These are phyloP conservation scores for Crithidia fasciculata DNA, from an alignment of 208 protist genomes.

Conservation along the genomic window DNA sequence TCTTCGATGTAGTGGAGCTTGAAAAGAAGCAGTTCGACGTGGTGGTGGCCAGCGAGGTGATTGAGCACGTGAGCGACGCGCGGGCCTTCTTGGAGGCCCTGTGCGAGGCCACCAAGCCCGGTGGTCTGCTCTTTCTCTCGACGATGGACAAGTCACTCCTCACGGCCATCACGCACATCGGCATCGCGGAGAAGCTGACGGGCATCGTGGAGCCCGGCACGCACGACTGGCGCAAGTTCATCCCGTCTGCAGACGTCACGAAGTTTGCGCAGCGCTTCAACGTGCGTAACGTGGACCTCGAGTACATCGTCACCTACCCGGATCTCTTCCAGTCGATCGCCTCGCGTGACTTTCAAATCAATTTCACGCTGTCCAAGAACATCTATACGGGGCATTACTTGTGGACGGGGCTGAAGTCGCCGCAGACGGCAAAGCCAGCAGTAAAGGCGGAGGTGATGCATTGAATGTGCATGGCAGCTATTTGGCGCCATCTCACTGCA, in stretches of 20 bases:
- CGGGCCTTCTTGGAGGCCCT: constrained; percentile 82
- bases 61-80: constrained; percentile 93
- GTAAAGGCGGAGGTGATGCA: constrained; percentile 6
- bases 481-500: not conserved
- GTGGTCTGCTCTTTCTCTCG: constrained; percentile 88
- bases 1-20: constrained; percentile 52
- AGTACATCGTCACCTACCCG: constrained; percentile 76
- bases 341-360: constrained; percentile 66
- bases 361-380: constrained; percentile 60
- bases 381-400: constrained; percentile 87
- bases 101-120: constrained; percentile 80
- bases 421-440: not conserved
- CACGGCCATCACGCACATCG: constrained; percentile 82
- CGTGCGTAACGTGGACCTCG: constrained; percentile 68
- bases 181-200: constrained; percentile 87
- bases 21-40: constrained; percentile 64
- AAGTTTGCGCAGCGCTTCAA: constrained; percentile 44
- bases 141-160: constrained; percentile 92
- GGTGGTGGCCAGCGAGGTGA: constrained; percentile 91
- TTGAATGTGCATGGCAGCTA: not conserved
- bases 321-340: constrained; percentile 64
- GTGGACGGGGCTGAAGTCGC: constrained; percentile 74
- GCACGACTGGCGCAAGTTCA: constrained; percentile 93
- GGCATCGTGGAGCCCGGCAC: constrained; percentile 85
- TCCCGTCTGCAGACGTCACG: constrained; percentile 81